These are phyloP conservation scores for Aspergillus coremiiformis DNA, from an alignment of 495 filamentous ascomycete species.

Conservation along the genomic window DNA sequence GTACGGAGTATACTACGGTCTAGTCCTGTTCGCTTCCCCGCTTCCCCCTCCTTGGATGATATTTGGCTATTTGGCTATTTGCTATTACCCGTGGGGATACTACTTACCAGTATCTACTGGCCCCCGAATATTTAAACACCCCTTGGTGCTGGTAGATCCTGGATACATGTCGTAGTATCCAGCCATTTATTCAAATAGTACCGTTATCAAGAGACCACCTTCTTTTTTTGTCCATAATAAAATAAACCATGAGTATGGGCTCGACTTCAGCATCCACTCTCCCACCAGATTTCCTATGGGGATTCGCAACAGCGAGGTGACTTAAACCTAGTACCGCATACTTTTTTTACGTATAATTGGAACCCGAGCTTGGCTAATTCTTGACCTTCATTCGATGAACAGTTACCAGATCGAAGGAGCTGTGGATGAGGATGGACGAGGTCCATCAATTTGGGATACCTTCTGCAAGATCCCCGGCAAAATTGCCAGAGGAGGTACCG, in stretches of 20 bases:
- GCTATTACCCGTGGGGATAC: neutral
- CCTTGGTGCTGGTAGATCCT: neutral
- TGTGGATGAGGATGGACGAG: slow-evolving; percentile 57
- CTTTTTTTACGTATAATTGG: neutral
- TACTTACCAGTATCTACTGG: too few species aligned
- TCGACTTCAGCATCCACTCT: slow-evolving; percentile 37
- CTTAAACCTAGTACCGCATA: slow-evolving; percentile 14
- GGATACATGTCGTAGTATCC: too few species aligned
- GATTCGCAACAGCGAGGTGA: slow-evolving; percentile 72
- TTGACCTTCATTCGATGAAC: slow-evolving; percentile 1
- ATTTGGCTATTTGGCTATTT: neutral
- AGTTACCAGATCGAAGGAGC: slow-evolving; percentile 76
- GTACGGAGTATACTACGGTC: too few species aligned
- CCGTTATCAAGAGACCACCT: too few species aligned
- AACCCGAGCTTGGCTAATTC: slow-evolving; percentile 3
- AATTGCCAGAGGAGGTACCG: slow-evolving; percentile 62
- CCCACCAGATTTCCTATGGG: slow-evolving; percentile 72
- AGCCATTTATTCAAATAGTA: too few species aligned
- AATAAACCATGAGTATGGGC: slow-evolving; percentile 20
- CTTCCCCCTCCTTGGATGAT: slow-evolving; percentile 3
- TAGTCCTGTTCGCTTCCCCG: neutral
- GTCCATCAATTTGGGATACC: slow-evolving; percentile 69
- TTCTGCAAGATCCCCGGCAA: slow-evolving; percentile 69
- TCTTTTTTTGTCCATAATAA: too few species aligned
- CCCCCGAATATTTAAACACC: neutral